These are phyloP conservation scores for Waitea zeae DNA, from an alignment of 1,284 basidiomycete genomes.

Conservation along the genomic window DNA sequence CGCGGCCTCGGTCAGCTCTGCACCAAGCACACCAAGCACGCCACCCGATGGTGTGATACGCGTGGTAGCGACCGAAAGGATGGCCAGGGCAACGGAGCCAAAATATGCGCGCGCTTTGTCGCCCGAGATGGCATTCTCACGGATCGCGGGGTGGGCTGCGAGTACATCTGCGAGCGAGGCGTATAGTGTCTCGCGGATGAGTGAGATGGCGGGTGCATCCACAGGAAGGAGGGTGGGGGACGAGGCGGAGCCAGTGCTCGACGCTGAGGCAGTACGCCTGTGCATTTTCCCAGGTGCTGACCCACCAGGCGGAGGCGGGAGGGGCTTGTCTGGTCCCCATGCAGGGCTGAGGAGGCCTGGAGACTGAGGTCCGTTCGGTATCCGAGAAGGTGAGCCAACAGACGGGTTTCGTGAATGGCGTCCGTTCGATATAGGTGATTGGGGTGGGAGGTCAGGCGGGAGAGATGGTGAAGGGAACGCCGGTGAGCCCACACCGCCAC, in stretches of 20 bases:
- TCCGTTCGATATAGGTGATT: too few species aligned
- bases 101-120: slow-evolving; percentile 65
- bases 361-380: too few species aligned
- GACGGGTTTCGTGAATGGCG: too few species aligned
- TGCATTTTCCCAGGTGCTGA: too few species aligned
- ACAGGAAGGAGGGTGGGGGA: slow-evolving; percentile 30
- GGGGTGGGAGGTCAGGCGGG: slow-evolving; percentile 13
- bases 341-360: too few species aligned
- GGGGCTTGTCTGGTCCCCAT: too few species aligned
- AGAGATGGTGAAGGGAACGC: too few species aligned
- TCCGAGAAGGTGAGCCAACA: too few species aligned
- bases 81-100: slow-evolving; percentile 52
- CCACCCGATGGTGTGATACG: slow-evolving; percentile 27
- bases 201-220: slow-evolving; percentile 42
- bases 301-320: too few species aligned
- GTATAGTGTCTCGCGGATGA: slow-evolving; percentile 72
- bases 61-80: slow-evolving; percentile 43
- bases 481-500: too few species aligned
- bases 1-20: slow-evolving; percentile 27
- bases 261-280: too few species aligned
- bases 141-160: slow-evolving; percentile 30
- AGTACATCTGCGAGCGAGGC: slow-evolving; percentile 57
- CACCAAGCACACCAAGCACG: slow-evolving; percentile 39
- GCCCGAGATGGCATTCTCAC: slow-evolving; percentile 29
- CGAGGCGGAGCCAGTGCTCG: slow-evolving; percentile 4